Base-by-base conservation (phyloP, 2,329 filamentous ascomycete species). In the Hypomyces perniciosus region DNA sequence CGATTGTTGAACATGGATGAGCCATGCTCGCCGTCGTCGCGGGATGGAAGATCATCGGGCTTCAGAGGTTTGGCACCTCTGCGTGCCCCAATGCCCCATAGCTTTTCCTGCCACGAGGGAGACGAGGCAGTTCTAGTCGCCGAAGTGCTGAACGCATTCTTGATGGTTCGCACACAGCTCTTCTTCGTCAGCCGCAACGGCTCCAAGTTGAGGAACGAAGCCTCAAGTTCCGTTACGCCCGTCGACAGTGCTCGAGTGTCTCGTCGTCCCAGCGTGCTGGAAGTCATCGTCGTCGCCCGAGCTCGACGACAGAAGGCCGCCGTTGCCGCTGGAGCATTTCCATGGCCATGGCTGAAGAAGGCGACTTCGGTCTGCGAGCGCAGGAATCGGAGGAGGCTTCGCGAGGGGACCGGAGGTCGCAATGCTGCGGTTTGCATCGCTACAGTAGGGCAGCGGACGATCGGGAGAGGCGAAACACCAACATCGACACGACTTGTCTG, bases 381-480 rank as follows among this genome's bases (percentile, higher is more conserved):
- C 56, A 93, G 76, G 66, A 88, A 92, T 58, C 83, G 83, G 56
- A 93, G 74, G 20, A 92, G 78, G 52, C 67, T 72, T 57, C 68
- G 68, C 46, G 79, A 82, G 28, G 79, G 79, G 46, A 75, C 77
- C 44, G 73, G 71, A 38, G 65, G 55, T 56, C 66, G 69, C 60
- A 74, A 59, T 56, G 67, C 63, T 54, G 69, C 44, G 33, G 52
- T 67, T 57, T 71, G 71, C 74, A 80, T 80, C 55, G 62, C 69
- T 57, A 29, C 42, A 42, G 34, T 48, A 37, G 53, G 51, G 53
- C 54, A 52, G 48, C 55, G 51, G 31, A 29, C n/a, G 9, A 12
- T 27, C 13, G 42, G 33, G 33, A 29, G 9, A 46, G 34, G 37
- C 31, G 48, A 35, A 46, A 37, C 20, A 44, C 44, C 48, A 53